Evolutionary conservation across 2,329 filamentous ascomycete genomes (phyloP), one percentile per base, ranked within the genome.

Genomic region (Phaeosphaeriaceae sp.): DNA sequence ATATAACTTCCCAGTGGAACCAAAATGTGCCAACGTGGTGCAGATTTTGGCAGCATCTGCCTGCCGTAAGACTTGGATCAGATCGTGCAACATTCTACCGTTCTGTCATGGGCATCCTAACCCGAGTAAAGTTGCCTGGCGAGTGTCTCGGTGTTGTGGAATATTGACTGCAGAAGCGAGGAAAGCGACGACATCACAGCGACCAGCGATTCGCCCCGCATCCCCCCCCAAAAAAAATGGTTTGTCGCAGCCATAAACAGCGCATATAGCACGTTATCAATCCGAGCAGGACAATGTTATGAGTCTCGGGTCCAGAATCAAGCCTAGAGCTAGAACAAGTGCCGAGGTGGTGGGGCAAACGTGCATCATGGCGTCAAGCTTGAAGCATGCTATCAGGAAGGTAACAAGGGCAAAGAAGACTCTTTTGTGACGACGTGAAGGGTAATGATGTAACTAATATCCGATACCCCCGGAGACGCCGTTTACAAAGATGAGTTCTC

Each of bases 331-430:
- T 46, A 25, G 44, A 42, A 9, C 11, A 27, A 53, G 27, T 47
- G 51, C 51, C 51, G 51, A 54, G 31, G 51, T 27, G 7, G 36
- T 40, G 51, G 51, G 51, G 51, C 51, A 42, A 40, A 22, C 9
- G 22, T 25, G 49, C 49, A 44, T 51, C 24, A 25, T 52, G 21
- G 31, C 31, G 25, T 40, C 15, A 40, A 40, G 36, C 36, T 40
- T 40, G 36, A 40, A 40, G 36, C 36, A 42, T 48, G 44, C 44
- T 44, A 20, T 53, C 44, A 27, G 36, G 19, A 48, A 40, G 22
- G 7, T n/a, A 47, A 19, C 51, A 40, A n/a, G 48, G 36, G 22
- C 25, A 41, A 42, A 41, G 27, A 40, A 40, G 13, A n/a, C 11
- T 40, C 36, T 15, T 5, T 40, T 15, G 17, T n/a, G 15, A 40